Evolutionary conservation across 2,329 filamentous ascomycete species (phyloP), one percentile per base, ranked within the genome.

Genomic region (Aspergillus pseudotamarii): DNA sequence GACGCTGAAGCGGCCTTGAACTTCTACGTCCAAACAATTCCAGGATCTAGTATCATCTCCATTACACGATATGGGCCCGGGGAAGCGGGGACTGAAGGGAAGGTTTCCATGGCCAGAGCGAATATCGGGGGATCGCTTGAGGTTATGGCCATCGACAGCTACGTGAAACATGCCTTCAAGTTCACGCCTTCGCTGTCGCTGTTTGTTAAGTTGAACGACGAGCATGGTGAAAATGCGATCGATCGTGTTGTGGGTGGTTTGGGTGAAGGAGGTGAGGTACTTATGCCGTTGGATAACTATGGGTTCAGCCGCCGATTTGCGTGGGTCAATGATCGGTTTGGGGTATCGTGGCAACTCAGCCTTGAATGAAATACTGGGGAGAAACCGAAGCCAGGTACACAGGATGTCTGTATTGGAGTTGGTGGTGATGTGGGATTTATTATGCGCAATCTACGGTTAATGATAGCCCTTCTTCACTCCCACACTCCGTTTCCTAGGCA

Each of bases 371-470:
- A 6, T 3, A 11, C 3, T 34, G 9, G 32, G 10, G 10, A 34
- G 32, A 10, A 11, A 34, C 11, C 12, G 10, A 11, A 11, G 3
- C 1, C 4, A 16, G 1, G 14, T 36, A n/a, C n/a, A n/a, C 16
- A 9, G 6, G 3, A 41, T 41, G 8, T 6, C 6, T n/a, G 6
- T 8, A 1, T n/a, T 9, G 0, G 6, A n/a, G 8, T n/a, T n/a
- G 16, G 38, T 41, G 16, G 2, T n/a, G 2, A 0, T 3, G 38
- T n/a, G 8, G 16, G 0, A n/a, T 19, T 41, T 19, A 9, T 19
- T 38, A 19, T 9, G 36, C 16, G 2, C 16, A n/a, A 3, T n/a
- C 16, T n/a, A 10, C 0, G 2, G 10, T 41, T n/a, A 41, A 0
- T 41, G 16, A n/a, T 41, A 19, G 38, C 38, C n/a, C 38, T n/a